Evolutionary conservation across 2,329 filamentous ascomycete genomes (phyloP), one percentile per base, ranked within the genome.

Genomic region (Talaromyces sp.): DNA sequence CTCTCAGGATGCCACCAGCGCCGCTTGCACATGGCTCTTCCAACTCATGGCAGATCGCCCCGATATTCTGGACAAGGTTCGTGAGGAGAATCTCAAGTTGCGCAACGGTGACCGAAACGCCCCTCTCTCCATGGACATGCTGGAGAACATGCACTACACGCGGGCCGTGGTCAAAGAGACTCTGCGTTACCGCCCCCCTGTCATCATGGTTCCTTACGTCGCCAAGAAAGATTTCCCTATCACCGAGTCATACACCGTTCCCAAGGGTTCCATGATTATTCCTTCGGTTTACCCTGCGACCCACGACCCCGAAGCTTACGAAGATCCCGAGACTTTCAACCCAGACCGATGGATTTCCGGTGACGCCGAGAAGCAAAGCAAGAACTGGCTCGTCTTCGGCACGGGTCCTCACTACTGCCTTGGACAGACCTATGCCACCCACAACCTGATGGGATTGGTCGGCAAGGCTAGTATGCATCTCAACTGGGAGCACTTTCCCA

Each of bases 371-470:
- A 86, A 89, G 75, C 89, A 93, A 67, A 89, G 88, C 72, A 97
- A 97, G 88, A 99, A 97, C 81, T 97, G 88, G 82, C 83, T 99
- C 56, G 92, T 97, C 19, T 97, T 99, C 69, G 94, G 94, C 69
- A 92, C 90, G 19, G 94, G 94, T 8, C 91, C 94, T 68, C 94
- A 97, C 79, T 96, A 97, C 81, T 99, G 94, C 75, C 83, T 97
- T 38, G 94, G 93, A 57, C 93, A 97, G 80, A 88, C 88, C 51
- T 99, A 97, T 71, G 94, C 92, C 9, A 88, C 91, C 74, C 81
- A 92, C 63, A 96, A 96, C 77, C 80, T 99, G 68, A 93, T 90
- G 71, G 85, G 91, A 53, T 89, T 96, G 83, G 84, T 96, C 70
- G 92, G 92, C 72, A 96, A 94, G 83, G 92, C 92, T 9, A 89